A percentile compares a stretch with the other conserved stretches of the same genome.
phyloP scores from a whole-genome alignment of 2,329 filamentous ascomycete species.

The Venturia asperata region DNA sequence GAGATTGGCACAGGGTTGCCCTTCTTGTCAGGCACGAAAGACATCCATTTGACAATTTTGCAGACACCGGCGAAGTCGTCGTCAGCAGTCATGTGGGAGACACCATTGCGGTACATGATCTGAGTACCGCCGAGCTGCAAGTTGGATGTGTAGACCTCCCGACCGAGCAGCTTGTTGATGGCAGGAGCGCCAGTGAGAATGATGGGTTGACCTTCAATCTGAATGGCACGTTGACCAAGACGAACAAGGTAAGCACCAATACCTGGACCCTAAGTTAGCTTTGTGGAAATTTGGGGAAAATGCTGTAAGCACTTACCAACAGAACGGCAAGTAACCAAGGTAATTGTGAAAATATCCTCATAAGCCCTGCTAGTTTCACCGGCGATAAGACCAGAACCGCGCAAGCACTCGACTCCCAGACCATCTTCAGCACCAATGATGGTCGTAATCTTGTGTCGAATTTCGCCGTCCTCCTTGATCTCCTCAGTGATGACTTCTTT shows the following conservation, averaged over 20 bases:
- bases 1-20: constrained; percentile 88
- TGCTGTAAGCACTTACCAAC: constrained; percentile 55
- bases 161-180: constrained; percentile 95
- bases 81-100: constrained; percentile 95
- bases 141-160: constrained; percentile 98
- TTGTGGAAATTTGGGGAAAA: background rate
- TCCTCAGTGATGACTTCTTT: constrained; percentile 82
- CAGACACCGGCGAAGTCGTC: constrained; percentile 97
- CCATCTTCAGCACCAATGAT: constrained; percentile 91
- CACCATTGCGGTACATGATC: constrained; percentile 99
- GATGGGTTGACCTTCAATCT: constrained; percentile 97
- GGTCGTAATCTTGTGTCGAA: constrained; percentile 87
- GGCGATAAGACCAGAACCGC: constrained; percentile 94
- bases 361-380: constrained; percentile 95
- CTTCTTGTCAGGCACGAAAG: constrained; percentile 93
- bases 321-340: constrained; percentile 92
- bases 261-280: constrained; percentile 47
- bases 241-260: constrained; percentile 98
- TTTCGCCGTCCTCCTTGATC: constrained; percentile 78
- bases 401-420: constrained; percentile 93
- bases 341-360: constrained; percentile 98
- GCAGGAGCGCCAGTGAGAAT: constrained; percentile 96
- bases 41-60: constrained; percentile 97
- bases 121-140: constrained; percentile 99
- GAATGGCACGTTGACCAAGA: constrained; percentile 94